phyloP scores from a whole-genome alignment of 441 rosid species.

The Gossypium trilobum region DNA sequence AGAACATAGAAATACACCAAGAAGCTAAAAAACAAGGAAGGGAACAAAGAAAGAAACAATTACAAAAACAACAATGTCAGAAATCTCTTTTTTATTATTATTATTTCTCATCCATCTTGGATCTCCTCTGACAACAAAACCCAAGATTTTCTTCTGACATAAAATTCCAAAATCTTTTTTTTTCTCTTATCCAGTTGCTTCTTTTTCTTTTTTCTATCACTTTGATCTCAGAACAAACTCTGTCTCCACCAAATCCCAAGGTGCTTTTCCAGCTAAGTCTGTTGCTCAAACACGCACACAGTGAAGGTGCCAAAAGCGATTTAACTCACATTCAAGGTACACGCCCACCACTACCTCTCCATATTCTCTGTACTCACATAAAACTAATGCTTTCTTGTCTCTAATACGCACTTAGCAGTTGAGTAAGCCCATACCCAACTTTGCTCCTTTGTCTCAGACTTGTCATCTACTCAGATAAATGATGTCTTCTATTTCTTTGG shows the following conservation, averaged over 20 bases:
- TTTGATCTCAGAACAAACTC: constrained; percentile 35
- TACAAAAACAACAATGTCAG: constrained; percentile 38
- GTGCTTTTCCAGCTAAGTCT: constrained; percentile 46
- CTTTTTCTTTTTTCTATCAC: constrained; percentile 8
- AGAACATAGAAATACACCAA: background rate
- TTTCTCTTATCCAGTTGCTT: constrained; percentile 35
- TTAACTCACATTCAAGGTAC: constrained; percentile 49
- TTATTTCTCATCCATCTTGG: constrained; percentile 30
- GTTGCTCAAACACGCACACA: constrained; percentile 30
- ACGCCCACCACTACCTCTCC: constrained; percentile 31
- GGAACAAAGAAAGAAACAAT: background rate
- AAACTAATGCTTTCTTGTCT: constrained; percentile 53
- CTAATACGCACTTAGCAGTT: constrained; percentile 27
- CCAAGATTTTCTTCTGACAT: constrained; percentile 32
- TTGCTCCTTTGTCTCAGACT: constrained; percentile 29
- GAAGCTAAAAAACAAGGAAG: constrained; percentile 7
- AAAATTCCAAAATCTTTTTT: constrained; percentile 20
- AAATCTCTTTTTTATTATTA: constrained; percentile 9
- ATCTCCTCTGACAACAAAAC: constrained; percentile 39
- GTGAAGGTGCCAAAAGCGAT: constrained; percentile 20
- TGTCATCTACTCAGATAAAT: constrained; percentile 16
- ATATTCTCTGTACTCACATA: constrained; percentile 44
- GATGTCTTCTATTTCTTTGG: constrained; percentile 18
- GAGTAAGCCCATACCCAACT: constrained; percentile 50
- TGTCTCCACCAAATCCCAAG: constrained; percentile 27